Base-by-base conservation (phyloP, 768 basidiomycete species). In the Ramaria sp. region DNA sequence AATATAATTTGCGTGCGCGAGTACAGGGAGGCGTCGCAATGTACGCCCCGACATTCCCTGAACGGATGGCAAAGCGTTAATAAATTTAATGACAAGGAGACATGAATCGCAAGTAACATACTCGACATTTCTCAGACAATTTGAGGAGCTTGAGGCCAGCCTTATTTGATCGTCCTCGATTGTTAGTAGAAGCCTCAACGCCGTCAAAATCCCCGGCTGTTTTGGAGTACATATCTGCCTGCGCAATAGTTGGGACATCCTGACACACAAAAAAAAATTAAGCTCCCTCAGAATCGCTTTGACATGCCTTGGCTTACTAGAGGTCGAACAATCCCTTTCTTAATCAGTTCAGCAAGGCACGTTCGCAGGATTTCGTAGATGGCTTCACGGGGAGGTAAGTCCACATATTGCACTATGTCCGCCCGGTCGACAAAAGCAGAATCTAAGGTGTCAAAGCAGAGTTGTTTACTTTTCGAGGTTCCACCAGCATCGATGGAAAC, bases 361-460 rank as follows among this genome's bases (percentile, higher is more conserved):
- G 82, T 82, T 7, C 84, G 78, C 30, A 98, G 72, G 61, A 99
- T 97, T 68, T 92, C 88, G 71, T 96, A 98, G 48, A 97, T 80
- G 0, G 93, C 96, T 61, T 93, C 88, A 15, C 85, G 80, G 5
- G 93, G 84, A 1, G 96, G 96, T 7, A 92, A 77, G 61, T 93
- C 94, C 19, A 97, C 78, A 64, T 91, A 96, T 74, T 95, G 94
- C 19, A 96, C 82, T 50, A 98, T 92, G 64, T 99, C 96, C 9
- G 95, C 96, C 41, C 96, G 86, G 66, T 98, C 96, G 49, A 97
- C 83, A 67, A 97, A 98, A 3, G 95, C 96, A 51, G 82, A 83
- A 64, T 99, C 95, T 97, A 51, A 33, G 3, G 30, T 13, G 6
- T 41, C 38, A 61, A 43, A 62, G 46, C 39, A 17, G 33, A 24